Evolutionary conservation across 345 rosid genomes (phyloP).

Genomic region (Rubroshorea leprosula): DNA sequence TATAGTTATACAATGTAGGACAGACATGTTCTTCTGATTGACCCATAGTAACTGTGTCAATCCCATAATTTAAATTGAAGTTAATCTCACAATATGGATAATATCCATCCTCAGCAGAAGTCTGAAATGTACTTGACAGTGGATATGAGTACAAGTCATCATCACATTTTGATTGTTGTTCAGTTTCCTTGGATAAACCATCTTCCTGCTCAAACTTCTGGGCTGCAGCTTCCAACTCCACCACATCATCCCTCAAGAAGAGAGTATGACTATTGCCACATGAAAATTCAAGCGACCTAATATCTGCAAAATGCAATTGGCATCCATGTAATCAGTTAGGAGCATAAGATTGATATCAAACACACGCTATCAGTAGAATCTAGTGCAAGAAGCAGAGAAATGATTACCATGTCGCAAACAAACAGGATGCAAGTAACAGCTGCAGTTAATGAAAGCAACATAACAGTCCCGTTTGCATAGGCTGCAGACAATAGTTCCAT

Average conservation of each 20-base stretch:
- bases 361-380: not conserved
- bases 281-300: slow-evolving; percentile 50
- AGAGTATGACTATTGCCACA: slow-evolving; percentile 64
- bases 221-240: slow-evolving; percentile 81
- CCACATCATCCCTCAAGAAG: slow-evolving; percentile 68
- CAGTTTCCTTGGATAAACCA: slow-evolving; percentile 32
- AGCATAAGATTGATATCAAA: slow-evolving; percentile 1
- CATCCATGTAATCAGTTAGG: slow-evolving; percentile 4
- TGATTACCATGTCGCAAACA: slow-evolving; percentile 84
- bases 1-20: not conserved
- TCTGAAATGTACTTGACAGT: slow-evolving; percentile 28
- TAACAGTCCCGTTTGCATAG: slow-evolving; percentile 93
- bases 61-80: slow-evolving; percentile 24
- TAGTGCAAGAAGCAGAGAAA: slow-evolving; percentile 8
- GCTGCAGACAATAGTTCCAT: slow-evolving; percentile 75
- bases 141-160: slow-evolving; percentile 53
- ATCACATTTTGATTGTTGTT: slow-evolving; percentile 27
- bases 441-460: slow-evolving; percentile 71
- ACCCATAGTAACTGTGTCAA: slow-evolving; percentile 11
- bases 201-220: slow-evolving; percentile 67
- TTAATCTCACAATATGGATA: slow-evolving; percentile 59
- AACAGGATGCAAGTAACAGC: slow-evolving; percentile 54
- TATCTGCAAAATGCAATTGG: slow-evolving; percentile 39
- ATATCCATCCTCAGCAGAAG: slow-evolving; percentile 46
- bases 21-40: slow-evolving; percentile 20